Percentiles rank a stretch among this genome's conserved stretches.
Evolutionary conservation across 164 flowering plant genomes (phyloP).

Genomic region (Vitis rotundifolia): DNA sequence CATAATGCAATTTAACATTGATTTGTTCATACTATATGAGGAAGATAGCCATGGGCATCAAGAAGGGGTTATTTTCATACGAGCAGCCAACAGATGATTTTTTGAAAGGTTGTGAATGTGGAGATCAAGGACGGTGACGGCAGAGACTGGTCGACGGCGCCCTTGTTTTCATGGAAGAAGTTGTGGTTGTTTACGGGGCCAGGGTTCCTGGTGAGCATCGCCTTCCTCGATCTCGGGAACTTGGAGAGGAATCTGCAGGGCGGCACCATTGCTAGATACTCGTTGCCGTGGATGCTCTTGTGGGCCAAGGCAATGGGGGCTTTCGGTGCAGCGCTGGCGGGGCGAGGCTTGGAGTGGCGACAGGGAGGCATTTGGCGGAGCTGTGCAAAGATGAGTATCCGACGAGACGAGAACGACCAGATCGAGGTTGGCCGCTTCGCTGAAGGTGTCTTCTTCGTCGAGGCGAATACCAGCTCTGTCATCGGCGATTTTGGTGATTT

Average conservation of each 20-base stretch:
- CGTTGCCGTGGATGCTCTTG: constrained; percentile 66
- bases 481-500: too few species aligned
- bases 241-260: constrained; percentile 79
- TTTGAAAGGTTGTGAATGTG: constrained; percentile 44
- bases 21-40: constrained; percentile 83
- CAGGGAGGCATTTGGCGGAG: constrained; percentile 74
- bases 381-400: constrained; percentile 70
- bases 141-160: constrained; percentile 18
- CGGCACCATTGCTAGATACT: constrained; percentile 79
- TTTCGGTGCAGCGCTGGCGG: constrained; percentile 58
- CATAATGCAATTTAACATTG: constrained; percentile 75
- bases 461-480: too few species aligned
- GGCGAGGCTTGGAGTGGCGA: constrained; percentile 72
- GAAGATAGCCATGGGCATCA: constrained; percentile 82
- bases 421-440: too few species aligned
- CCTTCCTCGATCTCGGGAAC: constrained; percentile 81
- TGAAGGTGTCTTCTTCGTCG: too few species aligned
- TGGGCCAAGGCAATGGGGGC: constrained; percentile 83
- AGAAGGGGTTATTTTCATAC: too few species aligned
- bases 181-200: constrained; percentile 83
- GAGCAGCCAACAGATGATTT: too few species aligned
- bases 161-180: constrained; percentile 81
- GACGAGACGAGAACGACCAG: constrained; percentile 24
- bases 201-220: constrained; percentile 78
- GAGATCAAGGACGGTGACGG: constrained; percentile 31